Evolutionary conservation across 345 rosid species (phyloP).

Genomic region (Theobroma cacao): DNA sequence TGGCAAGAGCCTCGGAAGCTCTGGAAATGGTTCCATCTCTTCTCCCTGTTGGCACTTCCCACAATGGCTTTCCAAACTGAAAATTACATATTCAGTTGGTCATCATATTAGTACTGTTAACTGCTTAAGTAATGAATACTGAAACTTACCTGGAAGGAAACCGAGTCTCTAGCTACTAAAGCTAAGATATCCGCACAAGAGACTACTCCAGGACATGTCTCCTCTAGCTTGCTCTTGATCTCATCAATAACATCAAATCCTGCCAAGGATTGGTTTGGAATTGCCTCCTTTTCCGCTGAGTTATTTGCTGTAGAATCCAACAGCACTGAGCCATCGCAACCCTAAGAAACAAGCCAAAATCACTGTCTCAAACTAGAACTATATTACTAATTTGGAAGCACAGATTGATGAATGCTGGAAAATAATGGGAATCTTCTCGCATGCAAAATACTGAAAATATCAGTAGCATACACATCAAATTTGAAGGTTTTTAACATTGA

Average conservation of each 20-base stretch:
- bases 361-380: neutral
- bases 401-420: neutral
- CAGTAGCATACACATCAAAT: too few species aligned
- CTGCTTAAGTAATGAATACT: neutral
- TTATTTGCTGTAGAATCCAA: constrained; percentile 18
- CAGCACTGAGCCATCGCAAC: constrained; percentile 40
- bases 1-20: constrained; percentile 37
- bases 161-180: constrained; percentile 50
- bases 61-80: neutral
- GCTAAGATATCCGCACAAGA: constrained; percentile 64
- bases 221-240: constrained; percentile 47
- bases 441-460: neutral
- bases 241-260: constrained; percentile 63
- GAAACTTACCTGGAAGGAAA: constrained; percentile 27
- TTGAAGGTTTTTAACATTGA: too few species aligned
- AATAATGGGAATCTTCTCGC: neutral
- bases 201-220: constrained; percentile 54
- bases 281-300: constrained; percentile 50
- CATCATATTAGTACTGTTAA: neutral
- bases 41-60: constrained; percentile 55
- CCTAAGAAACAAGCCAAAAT: constrained; percentile 26
- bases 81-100: neutral
- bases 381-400: neutral
- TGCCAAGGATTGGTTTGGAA: constrained; percentile 39
- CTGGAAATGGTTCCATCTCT: constrained; percentile 52